Conservation (phyloP, 1,139 yeast genomes). For the Sugiyamaella neomexicana region DNA sequence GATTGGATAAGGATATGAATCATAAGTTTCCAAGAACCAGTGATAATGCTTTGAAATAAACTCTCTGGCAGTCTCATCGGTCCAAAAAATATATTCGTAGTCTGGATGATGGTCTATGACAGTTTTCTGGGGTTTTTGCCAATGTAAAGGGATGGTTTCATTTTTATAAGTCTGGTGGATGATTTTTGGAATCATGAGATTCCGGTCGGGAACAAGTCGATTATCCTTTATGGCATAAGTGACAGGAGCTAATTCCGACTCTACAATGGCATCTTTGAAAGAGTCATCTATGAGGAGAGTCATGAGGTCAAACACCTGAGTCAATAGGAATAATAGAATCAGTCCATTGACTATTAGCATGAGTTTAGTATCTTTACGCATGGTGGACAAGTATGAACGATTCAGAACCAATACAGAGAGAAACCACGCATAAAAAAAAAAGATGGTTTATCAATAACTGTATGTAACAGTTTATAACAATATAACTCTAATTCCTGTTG, state of each 20-base stretch:
- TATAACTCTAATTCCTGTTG: too few species aligned
- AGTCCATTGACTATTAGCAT: conserved; percentile 35
- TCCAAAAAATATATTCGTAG: conserved; percentile 81
- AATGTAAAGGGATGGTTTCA: conserved; percentile 67
- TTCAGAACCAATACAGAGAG: too few species aligned
- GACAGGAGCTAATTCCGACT: conserved; percentile 51
- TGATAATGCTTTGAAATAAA: conserved; percentile 76
- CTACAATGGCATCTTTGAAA: conserved; percentile 58
- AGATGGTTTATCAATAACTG: too few species aligned
- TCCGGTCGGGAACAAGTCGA: conserved; percentile 26
- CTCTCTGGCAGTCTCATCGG: conserved; percentile 76
- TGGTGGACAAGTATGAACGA: too few species aligned
- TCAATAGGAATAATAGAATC: conserved; percentile 56
- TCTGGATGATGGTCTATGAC: conserved; percentile 81
- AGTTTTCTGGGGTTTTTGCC: conserved; percentile 74
- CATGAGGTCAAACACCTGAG: conserved; percentile 70
- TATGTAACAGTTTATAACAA: too few species aligned
- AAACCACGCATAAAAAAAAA: too few species aligned
- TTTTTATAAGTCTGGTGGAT: conserved; percentile 92
- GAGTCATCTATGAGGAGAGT: conserved; percentile 75
- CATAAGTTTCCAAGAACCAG: conserved; percentile 82
- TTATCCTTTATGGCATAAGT: conserved; percentile 22
- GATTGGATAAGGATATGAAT: conserved; percentile 73
- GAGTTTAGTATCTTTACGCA: conserved; percentile 35
- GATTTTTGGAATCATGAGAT: conserved; percentile 68